These are phyloP conservation scores for Aspergillus hortae DNA, from an alignment of 2,329 filamentous ascomycete species.

Conservation along the genomic window DNA sequence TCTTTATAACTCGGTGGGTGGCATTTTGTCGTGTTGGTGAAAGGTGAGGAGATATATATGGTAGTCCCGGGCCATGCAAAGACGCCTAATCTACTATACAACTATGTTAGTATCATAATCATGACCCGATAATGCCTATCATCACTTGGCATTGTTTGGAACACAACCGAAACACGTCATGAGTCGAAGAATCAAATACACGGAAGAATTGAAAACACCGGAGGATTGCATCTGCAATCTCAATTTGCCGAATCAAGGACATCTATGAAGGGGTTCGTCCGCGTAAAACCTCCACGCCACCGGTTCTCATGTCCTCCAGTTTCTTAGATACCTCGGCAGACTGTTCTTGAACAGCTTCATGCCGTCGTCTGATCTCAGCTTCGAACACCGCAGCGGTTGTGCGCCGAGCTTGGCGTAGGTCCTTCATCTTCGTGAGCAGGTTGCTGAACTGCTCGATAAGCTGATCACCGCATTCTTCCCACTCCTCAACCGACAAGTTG, in stretches of 20 bases:
- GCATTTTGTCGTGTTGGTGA: no score
- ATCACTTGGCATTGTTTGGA: no score
- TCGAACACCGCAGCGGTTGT: conserved; percentile 54
- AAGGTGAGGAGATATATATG: no score
- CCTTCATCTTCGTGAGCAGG: conserved; percentile 50
- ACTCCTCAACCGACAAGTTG: conserved; percentile 51
- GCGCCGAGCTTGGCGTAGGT: conserved; percentile 52
- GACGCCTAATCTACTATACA: no score
- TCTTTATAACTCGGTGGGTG: no score
- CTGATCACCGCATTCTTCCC: conserved; percentile 62
- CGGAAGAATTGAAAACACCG: no score
- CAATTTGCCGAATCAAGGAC: not conserved
- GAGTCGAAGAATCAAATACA: no score
- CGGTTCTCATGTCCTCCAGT: conserved; percentile 52
- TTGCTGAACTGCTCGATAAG: conserved; percentile 54
- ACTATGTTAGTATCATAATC: no score
- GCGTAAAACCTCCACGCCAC: conserved; percentile 52
- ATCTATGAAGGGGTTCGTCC: conserved; percentile 28
- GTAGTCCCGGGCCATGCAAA: no score
- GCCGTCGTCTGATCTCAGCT: conserved; percentile 51
- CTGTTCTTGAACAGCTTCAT: conserved; percentile 50
- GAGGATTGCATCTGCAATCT: no score
- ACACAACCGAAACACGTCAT: no score
- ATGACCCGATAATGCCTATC: no score
- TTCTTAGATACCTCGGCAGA: conserved; percentile 48